These are phyloP conservation scores for Reutealis trisperma DNA, from an alignment of 345 rosid species.

Conservation along the genomic window DNA sequence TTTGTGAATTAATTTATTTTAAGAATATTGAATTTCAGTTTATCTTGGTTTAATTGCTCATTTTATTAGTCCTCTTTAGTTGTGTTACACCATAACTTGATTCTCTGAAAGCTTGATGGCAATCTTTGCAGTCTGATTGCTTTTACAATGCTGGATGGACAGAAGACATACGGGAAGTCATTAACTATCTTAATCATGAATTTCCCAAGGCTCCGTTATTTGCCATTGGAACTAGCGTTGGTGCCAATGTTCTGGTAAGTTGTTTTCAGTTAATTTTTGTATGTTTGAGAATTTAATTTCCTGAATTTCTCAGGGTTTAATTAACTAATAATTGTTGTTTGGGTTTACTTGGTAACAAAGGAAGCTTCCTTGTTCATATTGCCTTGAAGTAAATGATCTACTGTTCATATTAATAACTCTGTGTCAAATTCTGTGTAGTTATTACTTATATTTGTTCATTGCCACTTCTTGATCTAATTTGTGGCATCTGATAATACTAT, in stretches of 20 bases:
- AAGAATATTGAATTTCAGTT: no score
- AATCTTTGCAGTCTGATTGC: constrained; percentile 70
- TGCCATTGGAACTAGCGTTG: constrained; percentile 90
- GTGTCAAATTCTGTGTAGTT: no score
- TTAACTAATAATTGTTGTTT: not conserved
- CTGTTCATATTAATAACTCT: no score
- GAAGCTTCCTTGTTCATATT: no score
- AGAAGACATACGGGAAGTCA: constrained; percentile 61
- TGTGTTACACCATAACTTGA: no score
- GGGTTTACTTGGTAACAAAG: not conserved
- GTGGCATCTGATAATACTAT: not conserved
- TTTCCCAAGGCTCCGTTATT: constrained; percentile 86
- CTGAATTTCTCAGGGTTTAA: not conserved
- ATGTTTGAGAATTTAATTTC: not conserved
- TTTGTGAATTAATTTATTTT: no score
- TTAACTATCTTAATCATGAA: constrained; percentile 55
- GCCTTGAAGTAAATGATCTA: no score
- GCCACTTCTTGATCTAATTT: not conserved
- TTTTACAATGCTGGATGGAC: constrained; percentile 97
- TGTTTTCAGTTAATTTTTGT: not conserved
- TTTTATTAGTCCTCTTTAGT: not conserved
- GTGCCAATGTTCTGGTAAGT: constrained; percentile 82
- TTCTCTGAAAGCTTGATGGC: no score
- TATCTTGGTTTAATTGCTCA: not conserved
- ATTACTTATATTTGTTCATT: no score